Evolutionary conservation across 306 rosid genomes (phyloP), one percentile per base, ranked within the genome.

Genomic region (Hippophae rhamnoides): DNA sequence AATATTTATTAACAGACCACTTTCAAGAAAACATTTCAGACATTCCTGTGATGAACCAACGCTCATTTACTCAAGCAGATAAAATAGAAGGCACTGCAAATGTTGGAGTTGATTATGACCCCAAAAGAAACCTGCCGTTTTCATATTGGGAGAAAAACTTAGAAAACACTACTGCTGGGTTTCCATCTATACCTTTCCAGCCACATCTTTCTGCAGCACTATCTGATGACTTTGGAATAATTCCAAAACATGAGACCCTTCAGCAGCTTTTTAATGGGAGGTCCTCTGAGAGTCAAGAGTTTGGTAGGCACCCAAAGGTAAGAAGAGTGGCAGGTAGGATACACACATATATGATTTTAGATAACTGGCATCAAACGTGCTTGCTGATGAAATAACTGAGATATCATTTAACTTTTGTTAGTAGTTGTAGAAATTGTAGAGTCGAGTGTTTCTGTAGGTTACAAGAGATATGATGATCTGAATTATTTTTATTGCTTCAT

Each of bases 251-350:
- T 63, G 94, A 60, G 59, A 50, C 68, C 10, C 14, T 57, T 62
- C 72, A 69, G 65, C 62, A 72, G 56, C 69, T 67, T 68, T 65
- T 68, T 58, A 43, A 78, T 44, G 69, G 71, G 62, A 64, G 53
- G 63, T 61, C 61, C 61, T 60, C 69, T 57, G 63, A 79, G 43
- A 71, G 56, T 57, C 57, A 14, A 57, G 80, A 65, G 41, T 65
- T 58, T 62, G 74, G 71, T 57, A 68, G 69, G 76, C 75, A 54
- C 60, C 48, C 57, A 31, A 75, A 63, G 69, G 58, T 60, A 81
- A 69, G 74, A 67, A 65, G 75, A 56, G 56, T 75, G 79, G 85
- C 83, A 85, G 96, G 96, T 89, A 73, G 54, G 38, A 56, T 60
- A 50, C 56, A 57, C 10, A 52, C 14, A 62, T n/a, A 41, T 51